These are phyloP conservation scores for Cyclostephanos tholiformis DNA, from an alignment of 108 stramenopile genomes.

Conservation along the genomic window DNA sequence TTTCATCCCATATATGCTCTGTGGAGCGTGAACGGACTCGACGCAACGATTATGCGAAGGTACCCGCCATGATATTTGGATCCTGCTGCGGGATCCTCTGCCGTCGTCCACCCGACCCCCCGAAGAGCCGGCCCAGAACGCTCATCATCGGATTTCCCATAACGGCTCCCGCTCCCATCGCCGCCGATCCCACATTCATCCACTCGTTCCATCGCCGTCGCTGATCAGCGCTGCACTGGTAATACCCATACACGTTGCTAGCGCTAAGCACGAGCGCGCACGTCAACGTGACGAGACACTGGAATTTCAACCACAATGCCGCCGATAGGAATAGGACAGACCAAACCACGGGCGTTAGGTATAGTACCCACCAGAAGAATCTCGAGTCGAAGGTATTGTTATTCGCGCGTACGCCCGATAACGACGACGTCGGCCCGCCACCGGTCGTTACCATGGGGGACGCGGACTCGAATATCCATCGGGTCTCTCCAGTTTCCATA, in stretches of 20 bases:
- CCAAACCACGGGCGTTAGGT: constrained; percentile 88
- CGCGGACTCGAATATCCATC: constrained; percentile 94
- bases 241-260: constrained; percentile 96
- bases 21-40: no score
- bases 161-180: constrained; percentile 67
- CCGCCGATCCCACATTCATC: constrained; percentile 66
- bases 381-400: constrained; percentile 75
- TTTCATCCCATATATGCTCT: no score
- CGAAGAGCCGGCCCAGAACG: constrained; percentile 13
- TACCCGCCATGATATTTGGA: constrained; percentile 24
- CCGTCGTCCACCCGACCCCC: constrained; percentile 1
- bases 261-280: constrained; percentile 79
- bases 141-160: constrained; percentile 47
- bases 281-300: constrained; percentile 86
- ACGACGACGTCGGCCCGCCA: constrained; percentile 3
- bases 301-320: constrained; percentile 75
- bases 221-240: constrained; percentile 91
- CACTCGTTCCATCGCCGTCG: constrained; percentile 75
- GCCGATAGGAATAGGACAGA: constrained; percentile 65
- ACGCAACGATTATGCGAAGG: constrained; percentile 22
- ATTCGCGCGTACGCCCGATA: not conserved
- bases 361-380: constrained; percentile 94
- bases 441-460: constrained; percentile 22
- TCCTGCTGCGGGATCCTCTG: constrained; percentile 24
- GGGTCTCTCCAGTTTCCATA: constrained; percentile 60